phyloP scores from a whole-genome alignment of 202 grass and related monocot species.

The Panicum hallii region DNA sequence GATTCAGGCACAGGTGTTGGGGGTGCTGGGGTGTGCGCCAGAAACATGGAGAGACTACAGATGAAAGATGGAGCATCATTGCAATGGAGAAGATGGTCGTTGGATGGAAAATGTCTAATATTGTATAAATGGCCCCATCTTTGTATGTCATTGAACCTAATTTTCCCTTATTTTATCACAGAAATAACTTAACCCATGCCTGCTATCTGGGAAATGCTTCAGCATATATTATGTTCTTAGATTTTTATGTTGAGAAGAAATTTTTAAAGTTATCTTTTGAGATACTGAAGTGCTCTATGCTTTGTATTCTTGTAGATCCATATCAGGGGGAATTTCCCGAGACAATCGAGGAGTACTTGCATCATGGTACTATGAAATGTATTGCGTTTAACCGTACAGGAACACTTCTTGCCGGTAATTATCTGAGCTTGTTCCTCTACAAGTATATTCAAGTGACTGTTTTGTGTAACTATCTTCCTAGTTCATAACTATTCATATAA shows the following conservation, averaged over 20 bases:
- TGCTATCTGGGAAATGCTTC: slow-evolving; percentile 21
- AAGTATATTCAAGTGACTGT: slow-evolving; percentile 9
- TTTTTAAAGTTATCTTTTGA: neutral
- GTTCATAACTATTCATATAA: slow-evolving; percentile 5
- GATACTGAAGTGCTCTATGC: slow-evolving; percentile 16
- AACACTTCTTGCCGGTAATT: slow-evolving; percentile 94
- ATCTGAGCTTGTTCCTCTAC: slow-evolving; percentile 27
- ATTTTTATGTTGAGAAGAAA: slow-evolving; percentile 16
- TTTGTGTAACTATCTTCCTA: slow-evolving; percentile 32
- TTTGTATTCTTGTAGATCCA: slow-evolving; percentile 65
- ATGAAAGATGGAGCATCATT: neutral
- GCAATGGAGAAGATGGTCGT: neutral
- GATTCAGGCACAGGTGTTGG: neutral
- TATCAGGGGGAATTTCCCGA: slow-evolving; percentile 97
- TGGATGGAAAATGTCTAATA: neutral
- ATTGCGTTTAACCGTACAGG: slow-evolving; percentile 89
- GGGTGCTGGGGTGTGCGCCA: neutral
- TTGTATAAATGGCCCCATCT: neutral
- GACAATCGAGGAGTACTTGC: slow-evolving; percentile 97
- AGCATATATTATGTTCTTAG: slow-evolving; percentile 21
- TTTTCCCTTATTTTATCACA: neutral
- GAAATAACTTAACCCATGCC: neutral
- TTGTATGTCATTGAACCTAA: neutral
- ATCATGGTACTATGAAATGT: slow-evolving; percentile 99
- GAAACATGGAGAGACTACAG: neutral